Conservation (phyloP, 2,329 filamentous ascomycete genomes). For the Harringtonia lauricola region DNA sequence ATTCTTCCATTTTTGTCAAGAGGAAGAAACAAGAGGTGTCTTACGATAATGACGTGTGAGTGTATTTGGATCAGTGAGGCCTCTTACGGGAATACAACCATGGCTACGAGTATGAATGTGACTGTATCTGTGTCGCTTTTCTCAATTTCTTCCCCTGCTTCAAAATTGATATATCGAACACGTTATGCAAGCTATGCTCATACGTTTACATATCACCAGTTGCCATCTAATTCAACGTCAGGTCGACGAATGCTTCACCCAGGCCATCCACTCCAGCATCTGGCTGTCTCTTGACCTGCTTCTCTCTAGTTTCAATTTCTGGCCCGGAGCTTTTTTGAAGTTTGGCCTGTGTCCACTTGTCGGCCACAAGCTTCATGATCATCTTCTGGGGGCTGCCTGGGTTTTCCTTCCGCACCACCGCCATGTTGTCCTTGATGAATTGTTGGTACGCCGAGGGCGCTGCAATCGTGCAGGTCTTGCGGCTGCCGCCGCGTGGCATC, state of each 20-base stretch:
- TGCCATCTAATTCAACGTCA: slow-evolving; percentile 5
- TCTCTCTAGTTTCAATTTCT: background rate
- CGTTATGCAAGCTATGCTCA: too few species aligned
- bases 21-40: too few species aligned
- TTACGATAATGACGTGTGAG: too few species aligned
- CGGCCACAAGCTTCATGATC: slow-evolving; percentile 57
- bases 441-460: slow-evolving; percentile 31
- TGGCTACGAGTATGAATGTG: too few species aligned
- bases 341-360: slow-evolving; percentile 44
- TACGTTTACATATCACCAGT: background rate
- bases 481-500: slow-evolving; percentile 41
- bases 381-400: slow-evolving; percentile 50
- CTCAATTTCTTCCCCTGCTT: too few species aligned
- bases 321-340: slow-evolving; percentile 5
- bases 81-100: too few species aligned
- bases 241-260: slow-evolving; percentile 9
- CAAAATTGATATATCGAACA: too few species aligned
- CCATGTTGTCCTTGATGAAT: slow-evolving; percentile 59
- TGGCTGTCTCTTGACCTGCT: background rate
- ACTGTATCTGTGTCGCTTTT: too few species aligned
- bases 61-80: too few species aligned
- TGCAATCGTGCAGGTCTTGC: background rate
- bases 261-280: slow-evolving; percentile 6
- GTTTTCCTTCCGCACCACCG: slow-evolving; percentile 42
- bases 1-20: too few species aligned